Evolutionary conservation across 768 basidiomycete genomes (phyloP), one percentile per base, ranked within the genome.

Genomic region (Hygrophoropsis aurantiaca): DNA sequence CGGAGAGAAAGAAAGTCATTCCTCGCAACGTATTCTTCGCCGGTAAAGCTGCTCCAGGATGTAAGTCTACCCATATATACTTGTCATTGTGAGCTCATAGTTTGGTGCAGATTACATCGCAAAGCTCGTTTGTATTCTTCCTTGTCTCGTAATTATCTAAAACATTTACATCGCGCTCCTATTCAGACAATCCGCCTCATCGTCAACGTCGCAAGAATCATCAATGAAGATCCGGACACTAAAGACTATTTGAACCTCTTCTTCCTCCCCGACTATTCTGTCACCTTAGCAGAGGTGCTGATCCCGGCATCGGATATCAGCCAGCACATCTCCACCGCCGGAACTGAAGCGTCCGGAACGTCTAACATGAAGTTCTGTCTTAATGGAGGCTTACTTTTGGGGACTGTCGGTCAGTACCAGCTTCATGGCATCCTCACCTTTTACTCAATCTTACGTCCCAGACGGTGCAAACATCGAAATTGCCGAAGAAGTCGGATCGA

Each of bases 381-480:
- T 42, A 94, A 93, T 57, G 95, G 95, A 30, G 94, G 92, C 18
- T 71, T 97, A 40, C 72, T 97, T 11, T 67, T 94, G 39, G 93
- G 91, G 38, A 93, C 92, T 23, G 88, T 90, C 48, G 82, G 77
- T 78, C 43, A 21, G 78, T 66, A 11, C 2, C 21, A 7, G n/a
- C 8, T 24, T 2, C 1, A 13, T 3, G 25, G 6, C 8, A 38
- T 30, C 18, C 15, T 33, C 5, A 8, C 5, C 0, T 20, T 4
- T 6, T 26, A 39, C 26, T 34, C 5, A 48, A 25, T 42, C 26
- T 46, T 36, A 23, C 32, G 9, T 13, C 10, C 6, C 65, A 71
- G 92, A 99, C 68, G 95, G 95, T 45, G 95, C 95, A 16, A 94
- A 92, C 59, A 92, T 93, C 49, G 94, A 97, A 72, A 97, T 98